Percentiles rank a stretch among this genome's conserved stretches.
These are phyloP conservation scores for Fusarium sacchari DNA, from an alignment of 2,329 filamentous ascomycete genomes.

Conservation along the genomic window DNA sequence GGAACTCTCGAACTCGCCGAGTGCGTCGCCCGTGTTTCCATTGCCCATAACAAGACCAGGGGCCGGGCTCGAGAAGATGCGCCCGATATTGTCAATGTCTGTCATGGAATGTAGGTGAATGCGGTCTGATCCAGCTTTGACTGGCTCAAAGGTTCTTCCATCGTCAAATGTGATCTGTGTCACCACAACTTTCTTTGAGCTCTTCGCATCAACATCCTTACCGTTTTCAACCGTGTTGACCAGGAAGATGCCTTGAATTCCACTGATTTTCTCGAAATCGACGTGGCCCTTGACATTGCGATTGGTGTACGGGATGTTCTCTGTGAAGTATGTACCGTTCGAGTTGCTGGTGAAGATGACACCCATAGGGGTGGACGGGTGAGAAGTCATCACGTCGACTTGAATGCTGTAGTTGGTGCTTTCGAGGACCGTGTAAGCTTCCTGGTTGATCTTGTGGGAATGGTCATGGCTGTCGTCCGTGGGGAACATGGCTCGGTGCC, in stretches of 20 bases:
- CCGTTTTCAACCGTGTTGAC: conserved; percentile 92
- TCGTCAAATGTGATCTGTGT: conserved; percentile 95
- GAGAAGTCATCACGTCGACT: conserved; percentile 85
- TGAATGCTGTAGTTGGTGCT: conserved; percentile 98
- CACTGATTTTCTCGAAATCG: conserved; percentile 93
- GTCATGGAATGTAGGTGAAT: conserved; percentile 95
- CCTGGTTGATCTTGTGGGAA: conserved; percentile 73
- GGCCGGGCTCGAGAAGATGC: conserved; percentile 92
- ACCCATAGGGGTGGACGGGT: conserved; percentile 77
- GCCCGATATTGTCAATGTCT: conserved; percentile 80
- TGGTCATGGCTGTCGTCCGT: conserved; percentile 80
- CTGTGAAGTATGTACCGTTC: conserved; percentile 94
- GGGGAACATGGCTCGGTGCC: conserved; percentile 93
- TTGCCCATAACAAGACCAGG: conserved; percentile 94
- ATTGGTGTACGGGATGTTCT: conserved; percentile 93
- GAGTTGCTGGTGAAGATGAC: conserved; percentile 95
- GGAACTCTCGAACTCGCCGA: conserved; percentile 77
- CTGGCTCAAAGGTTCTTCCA: conserved; percentile 81
- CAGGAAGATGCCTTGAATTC: conserved; percentile 91
- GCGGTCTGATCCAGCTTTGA: conserved; percentile 74
- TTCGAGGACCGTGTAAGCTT: conserved; percentile 93
- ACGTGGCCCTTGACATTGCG: conserved; percentile 79
- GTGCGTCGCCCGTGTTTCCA: conserved; percentile 83
- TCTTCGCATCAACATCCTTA: conserved; percentile 72
- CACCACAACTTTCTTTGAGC: conserved; percentile 72